These are phyloP conservation scores for Mayamaea pseudoterrestris DNA, from an alignment of 108 stramenopile genomes.

Conservation along the genomic window DNA sequence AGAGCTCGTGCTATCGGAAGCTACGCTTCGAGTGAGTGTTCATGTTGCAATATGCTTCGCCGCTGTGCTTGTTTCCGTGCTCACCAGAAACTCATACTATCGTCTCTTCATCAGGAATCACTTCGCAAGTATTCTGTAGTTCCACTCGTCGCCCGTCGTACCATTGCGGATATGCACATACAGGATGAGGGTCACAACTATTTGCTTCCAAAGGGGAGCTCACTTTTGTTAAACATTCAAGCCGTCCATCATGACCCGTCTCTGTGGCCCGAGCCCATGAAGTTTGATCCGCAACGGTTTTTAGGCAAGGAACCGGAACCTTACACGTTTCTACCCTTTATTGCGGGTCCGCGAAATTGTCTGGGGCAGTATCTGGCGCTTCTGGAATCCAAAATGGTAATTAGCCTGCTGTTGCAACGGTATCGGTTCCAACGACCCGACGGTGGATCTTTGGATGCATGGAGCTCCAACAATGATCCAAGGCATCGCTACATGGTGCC, in stretches of 20 bases:
- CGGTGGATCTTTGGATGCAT: slow-evolving; percentile 1
- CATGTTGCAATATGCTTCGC: too few relatives aligned
- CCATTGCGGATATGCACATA: slow-evolving; percentile 7
- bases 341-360: slow-evolving; percentile 47
- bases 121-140: slow-evolving; percentile 46
- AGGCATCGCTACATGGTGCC: slow-evolving; percentile 20
- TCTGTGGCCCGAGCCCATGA: slow-evolving; percentile 52
- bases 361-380: slow-evolving; percentile 50
- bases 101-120: too few relatives aligned
- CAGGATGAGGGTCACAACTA: slow-evolving; percentile 18
- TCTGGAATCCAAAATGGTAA: slow-evolving; percentile 48
- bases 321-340: slow-evolving; percentile 55
- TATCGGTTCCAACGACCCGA: slow-evolving; percentile 5
- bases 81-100: not conserved
- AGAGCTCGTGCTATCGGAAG: slow-evolving; percentile 11
- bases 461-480: slow-evolving; percentile 12
- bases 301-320: slow-evolving; percentile 6
- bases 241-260: slow-evolving; percentile 38
- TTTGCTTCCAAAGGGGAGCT: slow-evolving; percentile 27
- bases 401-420: slow-evolving; percentile 6
- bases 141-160: slow-evolving; percentile 29
- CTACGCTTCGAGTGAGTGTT: not conserved
- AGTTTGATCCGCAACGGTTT: slow-evolving; percentile 57
- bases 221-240: slow-evolving; percentile 33
- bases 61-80: too few relatives aligned